These are phyloP conservation scores for Yamadazyma blattariae DNA, from an alignment of 1,139 yeast species.

Conservation along the genomic window DNA sequence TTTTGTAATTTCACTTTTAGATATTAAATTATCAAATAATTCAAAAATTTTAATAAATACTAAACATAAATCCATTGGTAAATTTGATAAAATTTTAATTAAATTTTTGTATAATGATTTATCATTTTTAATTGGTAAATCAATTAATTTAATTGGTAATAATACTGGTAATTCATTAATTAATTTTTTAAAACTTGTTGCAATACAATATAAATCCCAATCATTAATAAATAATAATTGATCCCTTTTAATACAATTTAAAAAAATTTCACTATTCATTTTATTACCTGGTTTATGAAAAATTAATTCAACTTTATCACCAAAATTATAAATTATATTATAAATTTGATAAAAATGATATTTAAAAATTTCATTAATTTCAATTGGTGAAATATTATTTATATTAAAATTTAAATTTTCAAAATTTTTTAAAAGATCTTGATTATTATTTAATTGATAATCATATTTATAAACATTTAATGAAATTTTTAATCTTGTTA, in stretches of 20 bases:
- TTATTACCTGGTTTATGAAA: conserved; percentile 62
- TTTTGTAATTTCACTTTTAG: conserved; percentile 32
- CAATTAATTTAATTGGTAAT: conserved; percentile 40
- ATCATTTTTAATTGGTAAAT: conserved; percentile 49
- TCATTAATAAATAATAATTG: conserved; percentile 55
- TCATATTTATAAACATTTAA: conserved; percentile 62
- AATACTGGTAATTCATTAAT: conserved; percentile 47
- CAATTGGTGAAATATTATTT: conserved; percentile 5
- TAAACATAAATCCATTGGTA: conserved; percentile 9
- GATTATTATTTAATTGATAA: conserved; percentile 17
- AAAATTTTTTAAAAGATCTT: conserved; percentile 2
- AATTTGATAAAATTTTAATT: conserved; percentile 9
- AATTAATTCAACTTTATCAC: conserved; percentile 42
- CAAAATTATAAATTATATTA: conserved; percentile 30
- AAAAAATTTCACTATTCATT: conserved; percentile 46
- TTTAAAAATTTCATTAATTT: conserved; percentile 30
- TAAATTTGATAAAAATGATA: conserved; percentile 49
- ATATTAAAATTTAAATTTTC: conserved; percentile 4
- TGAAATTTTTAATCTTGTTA: conserved; percentile 74
- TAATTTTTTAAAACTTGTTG: conserved; percentile 50
- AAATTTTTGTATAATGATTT: conserved; percentile 35
- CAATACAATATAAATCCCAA: conserved; percentile 63
- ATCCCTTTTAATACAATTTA: conserved; percentile 53
- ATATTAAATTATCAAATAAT: conserved; percentile 10
- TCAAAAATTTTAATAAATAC: conserved; percentile 12